These are phyloP conservation scores for Apiospora aurea DNA, from an alignment of 2,329 filamentous ascomycete species.

Conservation along the genomic window DNA sequence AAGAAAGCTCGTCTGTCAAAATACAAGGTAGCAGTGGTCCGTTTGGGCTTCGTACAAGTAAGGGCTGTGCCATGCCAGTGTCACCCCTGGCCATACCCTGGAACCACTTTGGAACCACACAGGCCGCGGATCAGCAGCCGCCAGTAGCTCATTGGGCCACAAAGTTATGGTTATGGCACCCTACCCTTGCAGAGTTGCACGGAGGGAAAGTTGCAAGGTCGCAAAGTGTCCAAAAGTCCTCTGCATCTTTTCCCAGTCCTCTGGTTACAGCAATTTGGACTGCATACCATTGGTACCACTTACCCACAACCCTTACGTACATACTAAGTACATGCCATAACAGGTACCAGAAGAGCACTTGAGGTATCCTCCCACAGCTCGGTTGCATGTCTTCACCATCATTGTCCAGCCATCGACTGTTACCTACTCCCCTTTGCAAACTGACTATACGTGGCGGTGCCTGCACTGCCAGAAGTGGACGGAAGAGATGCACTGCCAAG, in stretches of 20 bases:
- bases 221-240: not conserved
- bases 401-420: not conserved
- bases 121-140: constrained; percentile 13
- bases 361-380: not conserved
- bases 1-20: not conserved
- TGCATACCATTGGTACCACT: not conserved
- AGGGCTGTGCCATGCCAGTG: not conserved
- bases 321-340: not conserved
- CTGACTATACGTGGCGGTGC: not conserved
- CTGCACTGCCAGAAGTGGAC: not conserved
- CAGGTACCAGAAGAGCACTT: not conserved
- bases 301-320: not conserved
- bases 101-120: not conserved
- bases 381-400: not conserved
- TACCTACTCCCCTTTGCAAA: not conserved
- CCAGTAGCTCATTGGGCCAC: not conserved
- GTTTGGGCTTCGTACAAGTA: not conserved
- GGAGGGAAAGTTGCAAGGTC: not conserved
- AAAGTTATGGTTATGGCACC: not conserved
- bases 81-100: not conserved
- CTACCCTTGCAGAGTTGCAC: not conserved
- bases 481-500: constrained; percentile 12
- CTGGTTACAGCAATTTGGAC: constrained; percentile 5
- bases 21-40: not conserved
- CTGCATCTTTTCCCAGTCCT: constrained; percentile 4